These are phyloP conservation scores for Retiboletus flavoniger DNA, from an alignment of 1,284 basidiomycete species.

Conservation along the genomic window DNA sequence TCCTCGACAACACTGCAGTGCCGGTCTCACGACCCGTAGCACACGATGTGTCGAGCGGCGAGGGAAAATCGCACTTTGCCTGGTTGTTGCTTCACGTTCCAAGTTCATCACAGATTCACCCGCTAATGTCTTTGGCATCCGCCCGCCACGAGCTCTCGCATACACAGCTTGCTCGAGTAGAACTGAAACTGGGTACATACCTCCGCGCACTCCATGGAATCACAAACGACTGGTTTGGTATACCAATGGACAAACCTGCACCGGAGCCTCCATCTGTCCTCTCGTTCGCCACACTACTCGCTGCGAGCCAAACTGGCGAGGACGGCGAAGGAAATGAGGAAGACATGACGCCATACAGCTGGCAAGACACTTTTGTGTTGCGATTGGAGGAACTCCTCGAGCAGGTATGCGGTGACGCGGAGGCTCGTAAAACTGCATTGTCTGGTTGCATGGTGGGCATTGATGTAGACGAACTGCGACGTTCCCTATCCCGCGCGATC, in stretches of 20 bases:
- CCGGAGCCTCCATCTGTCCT: constrained; percentile 22
- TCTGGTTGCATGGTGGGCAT: constrained; percentile 23
- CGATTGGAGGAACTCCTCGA: constrained; percentile 57
- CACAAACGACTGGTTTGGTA: constrained; percentile 72
- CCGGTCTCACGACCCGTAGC: constrained; percentile 29
- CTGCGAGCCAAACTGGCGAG: constrained; percentile 3
- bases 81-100: constrained; percentile 27
- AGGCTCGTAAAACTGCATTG: not conserved
- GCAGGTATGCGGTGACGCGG: constrained; percentile 21
- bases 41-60: constrained; percentile 10
- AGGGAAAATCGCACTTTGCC: constrained; percentile 22
- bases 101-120: not conserved
- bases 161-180: constrained; percentile 46
- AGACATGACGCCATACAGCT: constrained; percentile 51
- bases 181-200: constrained; percentile 56
- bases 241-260: constrained; percentile 37
- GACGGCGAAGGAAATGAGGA: constrained; percentile 28
- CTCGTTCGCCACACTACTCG: constrained; percentile 14
- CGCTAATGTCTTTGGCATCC: constrained; percentile 29
- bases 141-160: constrained; percentile 43
- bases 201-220: constrained; percentile 62
- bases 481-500: constrained; percentile 61
- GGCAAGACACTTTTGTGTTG: constrained; percentile 68
- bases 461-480: constrained; percentile 47
- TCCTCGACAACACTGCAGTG: constrained; percentile 25